Evolutionary conservation across 257 asterid species (phyloP), one percentile per base, ranked within the genome.

Genomic region (Anisodus acutangulus): DNA sequence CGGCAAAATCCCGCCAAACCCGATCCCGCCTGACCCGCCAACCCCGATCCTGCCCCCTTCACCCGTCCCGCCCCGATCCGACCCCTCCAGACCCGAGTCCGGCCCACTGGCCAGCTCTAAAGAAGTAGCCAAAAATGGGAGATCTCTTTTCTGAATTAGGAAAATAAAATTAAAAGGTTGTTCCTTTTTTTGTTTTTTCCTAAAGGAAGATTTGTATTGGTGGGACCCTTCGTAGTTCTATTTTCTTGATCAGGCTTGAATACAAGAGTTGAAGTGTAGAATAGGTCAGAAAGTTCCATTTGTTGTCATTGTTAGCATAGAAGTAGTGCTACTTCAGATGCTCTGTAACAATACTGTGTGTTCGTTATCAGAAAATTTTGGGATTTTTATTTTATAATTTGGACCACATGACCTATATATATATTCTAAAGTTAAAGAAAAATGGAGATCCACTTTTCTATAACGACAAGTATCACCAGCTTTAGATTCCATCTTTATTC

Each of bases 271-370:
- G 57, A 16, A 8, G 49, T 39, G 78, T 69, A 69, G 78, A 68
- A 69, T 43, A 68, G 26, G 78, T 68, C 41, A 17, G 79, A 43
- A 70, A 70, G 57, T 70, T 70, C 57, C 15, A 49, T 17, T 41
- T 70, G 35, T 22, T 70, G 55, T 43, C 79, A 17, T 41, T 43
- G 22, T 69, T 55, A 41, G 60, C n/a, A 13, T 55, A 55, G 60
- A 54, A 54, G 17, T 12, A 10, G n/a, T 54, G 59, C 64, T 16
- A 58, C 26, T 5, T 58, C 64, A 58, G 22, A 58, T 57, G 4
- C 63, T 57, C 45, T 41, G 63, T 57, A 0, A 13, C 9, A 16
- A 6, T 58, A 6, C 16, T 57, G 22, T 57, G 22, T 57, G 63
- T 57, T 57, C 22, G 17, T 13, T 58, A 58, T 58, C 9, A 15